phyloP scores from a whole-genome alignment of 1,139 yeast species.

The Groenewaldozyma sp. region DNA sequence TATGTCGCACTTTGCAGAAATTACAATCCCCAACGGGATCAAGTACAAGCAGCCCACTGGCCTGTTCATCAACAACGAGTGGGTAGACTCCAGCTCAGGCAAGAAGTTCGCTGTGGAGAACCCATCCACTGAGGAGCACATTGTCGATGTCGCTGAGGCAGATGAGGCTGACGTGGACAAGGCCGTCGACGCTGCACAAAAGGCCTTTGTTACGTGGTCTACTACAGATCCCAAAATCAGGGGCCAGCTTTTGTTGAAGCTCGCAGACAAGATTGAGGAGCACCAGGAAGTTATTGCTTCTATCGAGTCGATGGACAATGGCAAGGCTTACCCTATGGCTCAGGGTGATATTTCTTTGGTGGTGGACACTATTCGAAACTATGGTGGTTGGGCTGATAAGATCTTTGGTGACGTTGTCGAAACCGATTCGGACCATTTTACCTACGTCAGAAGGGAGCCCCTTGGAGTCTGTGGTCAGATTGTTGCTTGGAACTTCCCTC shows the following conservation, averaged over 20 bases:
- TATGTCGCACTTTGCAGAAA: constrained; percentile 13
- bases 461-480: constrained; percentile 76
- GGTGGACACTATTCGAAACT: constrained; percentile 42
- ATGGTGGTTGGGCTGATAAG: constrained; percentile 81
- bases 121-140: constrained; percentile 42
- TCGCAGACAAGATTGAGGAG: constrained; percentile 46
- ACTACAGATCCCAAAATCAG: constrained; percentile 36
- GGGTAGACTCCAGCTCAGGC: constrained; percentile 53
- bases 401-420: constrained; percentile 57
- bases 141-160: constrained; percentile 47
- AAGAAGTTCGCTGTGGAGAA: constrained; percentile 39
- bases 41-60: constrained; percentile 64
- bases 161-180: constrained; percentile 45
- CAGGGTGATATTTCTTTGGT: constrained; percentile 52
- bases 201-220: constrained; percentile 44
- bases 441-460: constrained; percentile 55
- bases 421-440: constrained; percentile 53
- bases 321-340: constrained; percentile 43
- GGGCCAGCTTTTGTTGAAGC: constrained; percentile 37
- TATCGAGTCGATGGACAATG: constrained; percentile 53
- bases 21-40: constrained; percentile 51
- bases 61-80: constrained; percentile 74
- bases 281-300: constrained; percentile 42
- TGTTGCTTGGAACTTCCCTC: constrained; percentile 86
- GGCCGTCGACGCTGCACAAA: constrained; percentile 52